Evolutionary conservation across 495 filamentous ascomycete species (phyloP), one percentile per base, ranked within the genome.

Genomic region (Penicillium coffeae): DNA sequence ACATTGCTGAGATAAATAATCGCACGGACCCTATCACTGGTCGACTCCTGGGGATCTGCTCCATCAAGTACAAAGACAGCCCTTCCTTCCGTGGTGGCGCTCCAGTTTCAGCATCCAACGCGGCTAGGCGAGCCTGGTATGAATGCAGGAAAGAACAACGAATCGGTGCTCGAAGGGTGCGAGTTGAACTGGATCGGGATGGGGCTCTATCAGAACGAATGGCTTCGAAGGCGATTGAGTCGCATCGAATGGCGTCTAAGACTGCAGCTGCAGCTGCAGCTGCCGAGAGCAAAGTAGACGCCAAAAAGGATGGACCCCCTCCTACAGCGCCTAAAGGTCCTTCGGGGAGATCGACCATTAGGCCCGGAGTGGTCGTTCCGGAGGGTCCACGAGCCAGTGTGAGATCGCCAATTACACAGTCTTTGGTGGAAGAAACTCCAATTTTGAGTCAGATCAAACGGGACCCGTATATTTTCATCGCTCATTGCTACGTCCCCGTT

Each of bases 391-490:
- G 70, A 47, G 69, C 65, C 21, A 55, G 42, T 45, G 48, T 55
- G 25, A 46, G 75, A 19, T 78, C 75, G 40, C 72, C 75, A 27
- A 65, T 70, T 38, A 53, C 71, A 32, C 66, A 68, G 42, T 76
- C 70, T 25, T 65, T 81, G 25, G 68, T 85, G 15, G 80, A 87
- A 59, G 75, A 78, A 10, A 72, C 83, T 35, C 77, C 79, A 0
- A 71, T 95, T 20, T 56, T 84, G 21, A 68, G 69, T 43, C 79
- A 82, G 43, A 81, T 97, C 34, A 86, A 87, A 56, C 76, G 82
- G 37, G 85, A 88, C 50, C 93, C 93, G 0, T 96, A 94, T 63
- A 85, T 97, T n/a, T 96, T 95, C 65, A 85, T 99, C 37, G 80
- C 87, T 9, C 80, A 88, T 50, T 81, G 83, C 44, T 87, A 86